phyloP scores from a whole-genome alignment of 139 green algal genomes.

The Trebouxia sp. region DNA sequence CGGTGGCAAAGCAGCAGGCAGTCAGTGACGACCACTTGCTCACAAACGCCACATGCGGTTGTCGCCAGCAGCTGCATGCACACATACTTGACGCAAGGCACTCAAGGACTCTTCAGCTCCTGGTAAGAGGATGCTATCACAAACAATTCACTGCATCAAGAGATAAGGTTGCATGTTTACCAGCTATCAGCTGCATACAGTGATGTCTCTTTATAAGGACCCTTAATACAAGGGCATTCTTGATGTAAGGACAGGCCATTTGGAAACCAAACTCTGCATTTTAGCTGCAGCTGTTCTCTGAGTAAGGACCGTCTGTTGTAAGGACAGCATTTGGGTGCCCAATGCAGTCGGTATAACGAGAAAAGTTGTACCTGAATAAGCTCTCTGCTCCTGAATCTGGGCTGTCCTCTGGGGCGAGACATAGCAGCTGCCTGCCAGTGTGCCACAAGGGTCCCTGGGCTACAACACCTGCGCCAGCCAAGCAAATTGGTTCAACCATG shows the following conservation, averaged over 20 bases:
- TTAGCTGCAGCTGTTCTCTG: neutral
- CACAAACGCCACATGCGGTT: no score
- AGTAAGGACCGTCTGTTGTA: neutral
- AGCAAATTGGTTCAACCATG: neutral
- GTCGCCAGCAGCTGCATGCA: no score
- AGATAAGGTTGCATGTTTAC: no score
- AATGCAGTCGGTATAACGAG: neutral
- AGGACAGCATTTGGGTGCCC: no score
- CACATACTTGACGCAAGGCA: no score
- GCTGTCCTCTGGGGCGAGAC: slow-evolving; percentile 32
- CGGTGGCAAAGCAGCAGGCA: neutral
- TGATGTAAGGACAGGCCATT: slow-evolving; percentile 1
- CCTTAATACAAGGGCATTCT: no score
- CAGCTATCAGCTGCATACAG: no score
- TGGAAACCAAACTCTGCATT: no score
- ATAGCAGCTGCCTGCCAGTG: slow-evolving; percentile 70
- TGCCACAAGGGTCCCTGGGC: slow-evolving; percentile 59
- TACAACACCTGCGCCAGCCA: slow-evolving; percentile 33
- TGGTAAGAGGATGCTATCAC: no score
- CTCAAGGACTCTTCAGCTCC: no score
- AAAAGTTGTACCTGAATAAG: slow-evolving; percentile 49
- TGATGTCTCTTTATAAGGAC: no score
- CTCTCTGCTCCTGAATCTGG: slow-evolving; percentile 50
- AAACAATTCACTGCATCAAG: no score
- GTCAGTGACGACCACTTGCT: neutral